Evolutionary conservation across 139 green algal species (phyloP), one percentile per base, ranked within the genome.

Genomic region (Closterium sp.): DNA sequence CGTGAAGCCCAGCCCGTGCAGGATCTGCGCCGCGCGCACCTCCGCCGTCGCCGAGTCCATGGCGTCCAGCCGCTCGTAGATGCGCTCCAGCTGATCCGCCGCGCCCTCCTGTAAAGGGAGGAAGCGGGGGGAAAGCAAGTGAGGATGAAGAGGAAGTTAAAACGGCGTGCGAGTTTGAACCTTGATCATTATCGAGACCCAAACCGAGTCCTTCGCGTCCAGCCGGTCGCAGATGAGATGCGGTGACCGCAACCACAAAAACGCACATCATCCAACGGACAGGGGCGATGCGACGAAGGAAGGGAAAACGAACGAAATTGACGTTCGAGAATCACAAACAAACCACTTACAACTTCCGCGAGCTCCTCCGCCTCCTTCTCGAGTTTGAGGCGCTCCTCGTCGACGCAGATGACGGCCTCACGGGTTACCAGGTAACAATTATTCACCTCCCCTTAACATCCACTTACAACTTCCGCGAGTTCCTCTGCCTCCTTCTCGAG

Each of bases 1-100:
- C 88, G 89, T 94, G 95, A 99, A 99, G 91, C 97, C 97, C 87
- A 99, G 96, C 32, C 98, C 98, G 91, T 99, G 97, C 88, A 99
- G 95, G 70, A 99, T 92, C 91, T 96, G 87, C 6, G 91, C 38
- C 11, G 93, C 94, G 10, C 86, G 24, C 21, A 32, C 85, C 91
- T 96, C 94, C 86, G 94, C 93, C 31, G 86, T 95, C 1, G 34
- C 73, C 22, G 94, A 89, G 38, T 96, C 94, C 30, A 96, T 89
- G 30, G 88, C 73, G 28, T 96, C 94, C 70, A 96, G 91, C 6
- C 93, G 91, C 29, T 95, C 94, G 45, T 96, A 96, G 31, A 96
- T 94, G 22, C 27, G 17, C 32, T 95, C 91, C 88, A 94, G 87
- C 22, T 28, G 28, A 24, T 93, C 90, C 21, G 32, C 70, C 10